Conservation (phyloP, 1,284 basidiomycete genomes). For the Leucocoprinus gongylophorus region DNA sequence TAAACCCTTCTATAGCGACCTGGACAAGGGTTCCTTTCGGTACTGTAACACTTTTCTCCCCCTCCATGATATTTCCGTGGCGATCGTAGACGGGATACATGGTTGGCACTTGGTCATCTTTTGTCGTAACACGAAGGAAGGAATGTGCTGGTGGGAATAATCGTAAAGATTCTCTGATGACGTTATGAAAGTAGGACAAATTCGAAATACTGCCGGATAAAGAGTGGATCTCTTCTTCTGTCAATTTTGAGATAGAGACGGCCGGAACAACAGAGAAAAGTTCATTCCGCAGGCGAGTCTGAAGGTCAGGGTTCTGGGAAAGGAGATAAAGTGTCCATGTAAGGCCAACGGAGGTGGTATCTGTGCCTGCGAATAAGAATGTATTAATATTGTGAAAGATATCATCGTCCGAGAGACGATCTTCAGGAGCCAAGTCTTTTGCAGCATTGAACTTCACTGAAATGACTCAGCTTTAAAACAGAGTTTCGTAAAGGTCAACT, state of each 20-base stretch:
- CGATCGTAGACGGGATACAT: conserved; percentile 52
- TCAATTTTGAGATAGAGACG: conserved; percentile 34
- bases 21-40: conserved; percentile 67
- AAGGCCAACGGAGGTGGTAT: conserved; percentile 72
- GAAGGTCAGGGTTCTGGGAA: conserved; percentile 54
- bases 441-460: conserved; percentile 70
- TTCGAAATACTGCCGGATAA: conserved; percentile 51
- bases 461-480: conserved; percentile 1
- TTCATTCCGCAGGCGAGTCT: conserved; percentile 59
- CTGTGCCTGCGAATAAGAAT: conserved; percentile 82
- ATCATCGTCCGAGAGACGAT: conserved; percentile 75
- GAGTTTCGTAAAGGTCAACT: conserved; percentile 22
- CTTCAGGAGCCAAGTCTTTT: conserved; percentile 51
- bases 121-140: conserved; percentile 64
- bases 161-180: conserved; percentile 67
- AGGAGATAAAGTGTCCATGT: conserved; percentile 74
- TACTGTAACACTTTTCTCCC: conserved; percentile 42
- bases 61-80: conserved; percentile 40
- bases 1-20: conserved; percentile 71
- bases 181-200: conserved; percentile 71
- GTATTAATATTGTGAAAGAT: conserved; percentile 79
- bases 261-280: conserved; percentile 39
- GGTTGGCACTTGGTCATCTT: conserved; percentile 69
- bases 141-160: conserved; percentile 77
- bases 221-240: conserved; percentile 53